Evolutionary conservation across 2,329 filamentous ascomycete species (phyloP).

Genomic region (Ophiocordyceps unilateralis): DNA sequence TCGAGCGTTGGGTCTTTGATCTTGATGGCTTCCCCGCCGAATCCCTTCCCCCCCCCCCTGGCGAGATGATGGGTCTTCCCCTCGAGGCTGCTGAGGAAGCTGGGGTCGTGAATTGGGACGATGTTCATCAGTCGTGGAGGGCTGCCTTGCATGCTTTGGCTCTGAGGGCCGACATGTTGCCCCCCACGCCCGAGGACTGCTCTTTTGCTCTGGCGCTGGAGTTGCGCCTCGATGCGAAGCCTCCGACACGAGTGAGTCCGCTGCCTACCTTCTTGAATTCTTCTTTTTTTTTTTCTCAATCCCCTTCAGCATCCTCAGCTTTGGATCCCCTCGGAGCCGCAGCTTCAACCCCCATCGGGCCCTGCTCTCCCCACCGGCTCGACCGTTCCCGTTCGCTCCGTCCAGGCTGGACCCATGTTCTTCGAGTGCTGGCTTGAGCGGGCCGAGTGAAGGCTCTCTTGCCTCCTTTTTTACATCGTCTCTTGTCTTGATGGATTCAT

Average conservation of each 20-base stretch:
- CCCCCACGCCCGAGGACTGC: conserved; percentile 42
- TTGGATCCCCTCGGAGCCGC: conserved; percentile 40
- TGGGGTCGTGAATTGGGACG: conserved; percentile 28
- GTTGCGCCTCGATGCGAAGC: conserved; percentile 40
- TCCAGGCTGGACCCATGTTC: conserved; percentile 41
- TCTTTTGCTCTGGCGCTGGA: conserved; percentile 66
- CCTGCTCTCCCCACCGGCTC: conserved; percentile 17
- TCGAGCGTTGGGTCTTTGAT: conserved; percentile 47
- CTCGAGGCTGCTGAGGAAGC: conserved; percentile 5
- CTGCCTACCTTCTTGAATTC: too few relatives aligned
- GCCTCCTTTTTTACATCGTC: too few relatives aligned
- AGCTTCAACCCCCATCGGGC: conserved; percentile 20
- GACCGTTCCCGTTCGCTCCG: conserved; percentile 33
- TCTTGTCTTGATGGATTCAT: too few relatives aligned
- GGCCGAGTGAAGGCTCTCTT: not conserved
- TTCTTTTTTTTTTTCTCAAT: too few relatives aligned
- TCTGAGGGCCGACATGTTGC: conserved; percentile 38
- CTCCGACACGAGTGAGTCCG: conserved; percentile 37
- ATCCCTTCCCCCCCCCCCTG: not conserved
- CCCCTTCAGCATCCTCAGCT: conserved; percentile 34
- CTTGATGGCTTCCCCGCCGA: conserved; percentile 26
- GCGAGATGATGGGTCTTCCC: too few relatives aligned
- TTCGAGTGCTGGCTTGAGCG: conserved; percentile 49
- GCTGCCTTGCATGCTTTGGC: conserved; percentile 47
- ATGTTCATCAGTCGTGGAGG: conserved; percentile 58